These are phyloP conservation scores for Tulasnella calospora DNA, from an alignment of 768 basidiomycete species.

Conservation along the genomic window DNA sequence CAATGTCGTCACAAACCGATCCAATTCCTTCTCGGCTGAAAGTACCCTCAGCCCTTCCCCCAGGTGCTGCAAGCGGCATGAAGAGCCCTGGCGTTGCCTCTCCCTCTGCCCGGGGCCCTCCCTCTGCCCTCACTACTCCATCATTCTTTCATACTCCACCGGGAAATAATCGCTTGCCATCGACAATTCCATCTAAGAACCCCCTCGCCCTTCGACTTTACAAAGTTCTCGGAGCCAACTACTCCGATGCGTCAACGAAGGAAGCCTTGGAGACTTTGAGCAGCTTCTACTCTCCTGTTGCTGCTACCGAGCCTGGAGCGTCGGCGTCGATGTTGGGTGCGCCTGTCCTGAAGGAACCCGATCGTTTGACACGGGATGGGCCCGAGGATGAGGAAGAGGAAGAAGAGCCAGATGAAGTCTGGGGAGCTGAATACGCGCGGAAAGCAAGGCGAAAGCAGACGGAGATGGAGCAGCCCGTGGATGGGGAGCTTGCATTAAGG, in stretches of 20 bases:
- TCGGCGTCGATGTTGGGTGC: not conserved
- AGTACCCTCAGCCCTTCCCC: not conserved
- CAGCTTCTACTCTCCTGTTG: slow-evolving; percentile 53
- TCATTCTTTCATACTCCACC: not conserved
- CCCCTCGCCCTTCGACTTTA: slow-evolving; percentile 84
- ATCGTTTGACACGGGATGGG: not conserved
- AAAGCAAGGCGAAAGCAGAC: slow-evolving; percentile 26
- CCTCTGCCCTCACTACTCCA: not conserved
- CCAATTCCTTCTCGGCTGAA: not conserved
- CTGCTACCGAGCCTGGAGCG: not conserved
- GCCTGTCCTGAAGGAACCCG: slow-evolving; percentile 24
- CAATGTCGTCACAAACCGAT: not conserved
- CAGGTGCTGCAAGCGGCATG: not conserved
- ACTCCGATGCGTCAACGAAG: slow-evolving; percentile 67
- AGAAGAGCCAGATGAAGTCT: slow-evolving; percentile 31
- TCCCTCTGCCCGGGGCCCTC: not conserved
- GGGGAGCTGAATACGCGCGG: slow-evolving; percentile 23
- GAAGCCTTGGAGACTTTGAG: slow-evolving; percentile 83
- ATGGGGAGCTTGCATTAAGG: slow-evolving; percentile 55
- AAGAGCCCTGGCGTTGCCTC: not conserved
- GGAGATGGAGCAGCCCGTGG: slow-evolving; percentile 8
- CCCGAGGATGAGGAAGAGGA: slow-evolving; percentile 38
- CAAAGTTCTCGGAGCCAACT: slow-evolving; percentile 79
- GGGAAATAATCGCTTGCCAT: slow-evolving; percentile 10
- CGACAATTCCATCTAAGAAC: slow-evolving; percentile 30